Conservation (phyloP, 78 protist species). For the Dictyostelium brefeldianum region DNA sequence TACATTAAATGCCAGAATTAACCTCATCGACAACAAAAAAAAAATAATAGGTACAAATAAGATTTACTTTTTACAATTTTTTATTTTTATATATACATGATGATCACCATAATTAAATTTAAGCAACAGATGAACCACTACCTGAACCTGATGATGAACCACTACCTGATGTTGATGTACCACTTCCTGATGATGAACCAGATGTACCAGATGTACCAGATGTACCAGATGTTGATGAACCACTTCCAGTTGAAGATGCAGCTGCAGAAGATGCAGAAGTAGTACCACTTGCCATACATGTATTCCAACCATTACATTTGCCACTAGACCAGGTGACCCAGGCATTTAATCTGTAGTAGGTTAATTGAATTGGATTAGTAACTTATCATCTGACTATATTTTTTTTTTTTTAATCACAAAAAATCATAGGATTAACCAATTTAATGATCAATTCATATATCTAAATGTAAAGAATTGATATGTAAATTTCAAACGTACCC, state of each 20-base stretch:
- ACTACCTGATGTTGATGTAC: neutral
- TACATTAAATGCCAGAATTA: no score
- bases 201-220: conserved; percentile 27
- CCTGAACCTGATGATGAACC: no score
- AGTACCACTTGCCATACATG: conserved; percentile 1
- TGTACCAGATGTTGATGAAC: neutral
- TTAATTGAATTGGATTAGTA: neutral
- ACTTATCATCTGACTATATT: neutral
- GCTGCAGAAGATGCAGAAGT: neutral
- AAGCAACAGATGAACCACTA: no score
- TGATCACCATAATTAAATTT: no score
- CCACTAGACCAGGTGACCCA: conserved; percentile 67
- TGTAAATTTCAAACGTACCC: conserved; percentile 6
- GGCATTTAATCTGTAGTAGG: neutral
- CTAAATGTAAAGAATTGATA: no score
- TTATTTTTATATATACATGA: no score
- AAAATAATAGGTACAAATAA: no score
- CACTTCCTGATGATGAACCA: conserved; percentile 2
- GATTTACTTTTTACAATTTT: no score
- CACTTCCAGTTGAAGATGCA: neutral
- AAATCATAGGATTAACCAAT: no score
- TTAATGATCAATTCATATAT: no score
- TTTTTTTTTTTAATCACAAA: neutral
- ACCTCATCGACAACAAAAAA: no score
- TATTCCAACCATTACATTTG: conserved; percentile 35